phyloP scores from a whole-genome alignment of 176 grass and related monocot genomes.

The Eremochloa ophiuroides region DNA sequence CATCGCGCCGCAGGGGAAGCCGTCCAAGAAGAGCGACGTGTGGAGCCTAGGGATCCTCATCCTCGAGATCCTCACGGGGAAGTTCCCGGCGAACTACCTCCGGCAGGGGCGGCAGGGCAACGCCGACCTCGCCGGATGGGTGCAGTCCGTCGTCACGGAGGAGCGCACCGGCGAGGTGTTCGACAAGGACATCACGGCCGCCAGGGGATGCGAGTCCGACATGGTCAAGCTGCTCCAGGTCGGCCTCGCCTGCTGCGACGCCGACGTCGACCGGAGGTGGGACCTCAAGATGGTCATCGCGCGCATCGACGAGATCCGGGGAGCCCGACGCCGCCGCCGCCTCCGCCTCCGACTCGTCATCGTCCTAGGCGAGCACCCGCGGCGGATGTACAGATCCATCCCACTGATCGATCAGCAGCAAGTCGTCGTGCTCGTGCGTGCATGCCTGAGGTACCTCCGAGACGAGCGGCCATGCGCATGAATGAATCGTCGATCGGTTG shows the following conservation, averaged over 20 bases:
- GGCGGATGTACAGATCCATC: too few relatives aligned
- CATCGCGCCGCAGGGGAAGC: constrained; percentile 37
- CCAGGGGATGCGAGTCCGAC: constrained; percentile 5
- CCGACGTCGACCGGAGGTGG: constrained; percentile 63
- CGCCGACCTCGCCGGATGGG: constrained; percentile 62
- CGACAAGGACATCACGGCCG: constrained; percentile 41
- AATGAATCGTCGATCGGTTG: neutral
- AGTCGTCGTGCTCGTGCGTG: neutral
- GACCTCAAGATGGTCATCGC: constrained; percentile 60
- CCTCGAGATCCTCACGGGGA: constrained; percentile 70
- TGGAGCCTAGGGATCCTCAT: constrained; percentile 85
- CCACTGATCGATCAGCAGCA: constrained; percentile 19
- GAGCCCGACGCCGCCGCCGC: constrained; percentile 8
- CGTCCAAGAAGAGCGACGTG: constrained; percentile 90
- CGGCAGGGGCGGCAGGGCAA: constrained; percentile 26
- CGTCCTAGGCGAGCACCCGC: neutral
- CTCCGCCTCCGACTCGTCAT: neutral
- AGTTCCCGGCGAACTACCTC: constrained; percentile 50
- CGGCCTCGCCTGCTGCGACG: constrained; percentile 59
- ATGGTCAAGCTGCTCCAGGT: constrained; percentile 67
- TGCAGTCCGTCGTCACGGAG: constrained; percentile 35
- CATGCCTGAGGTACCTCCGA: neutral
- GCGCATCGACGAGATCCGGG: constrained; percentile 62
- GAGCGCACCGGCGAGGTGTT: constrained; percentile 62
- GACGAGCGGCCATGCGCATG: neutral